Conservation (phyloP, 305 asterid species). For the Solanum hybrid region DNA sequence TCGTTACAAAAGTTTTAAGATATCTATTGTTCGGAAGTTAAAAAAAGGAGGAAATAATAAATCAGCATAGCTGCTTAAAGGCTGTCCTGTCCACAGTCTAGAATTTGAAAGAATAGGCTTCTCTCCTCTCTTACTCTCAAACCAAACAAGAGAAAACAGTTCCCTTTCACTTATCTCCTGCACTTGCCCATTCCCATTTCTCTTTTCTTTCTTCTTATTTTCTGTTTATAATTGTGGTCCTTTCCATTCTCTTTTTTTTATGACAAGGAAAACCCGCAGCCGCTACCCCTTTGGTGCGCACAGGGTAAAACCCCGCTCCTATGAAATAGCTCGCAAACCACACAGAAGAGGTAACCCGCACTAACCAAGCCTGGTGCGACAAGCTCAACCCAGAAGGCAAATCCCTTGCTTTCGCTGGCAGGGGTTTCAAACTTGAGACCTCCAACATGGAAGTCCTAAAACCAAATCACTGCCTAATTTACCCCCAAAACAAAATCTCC, state of each 20-base stretch:
- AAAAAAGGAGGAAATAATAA: background rate
- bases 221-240: background rate
- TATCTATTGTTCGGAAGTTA: background rate
- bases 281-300: background rate
- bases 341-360: background rate
- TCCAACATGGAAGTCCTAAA: background rate
- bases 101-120: background rate
- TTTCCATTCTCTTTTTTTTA: background rate
- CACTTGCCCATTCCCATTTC: background rate
- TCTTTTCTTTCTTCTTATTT: background rate
- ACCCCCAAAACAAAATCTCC: background rate
- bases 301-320: background rate
- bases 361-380: background rate
- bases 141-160: background rate
- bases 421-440: background rate
- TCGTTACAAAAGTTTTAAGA: background rate
- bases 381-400: background rate
- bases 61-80: background rate
- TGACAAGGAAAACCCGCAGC: background rate
- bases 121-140: background rate
- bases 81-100: background rate
- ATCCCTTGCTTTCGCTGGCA: background rate
- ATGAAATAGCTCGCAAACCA: background rate
- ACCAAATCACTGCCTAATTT: background rate
- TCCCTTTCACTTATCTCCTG: background rate